Base-by-base conservation (phyloP, 768 basidiomycete genomes). In the Hygrophorus pudorinus region DNA sequence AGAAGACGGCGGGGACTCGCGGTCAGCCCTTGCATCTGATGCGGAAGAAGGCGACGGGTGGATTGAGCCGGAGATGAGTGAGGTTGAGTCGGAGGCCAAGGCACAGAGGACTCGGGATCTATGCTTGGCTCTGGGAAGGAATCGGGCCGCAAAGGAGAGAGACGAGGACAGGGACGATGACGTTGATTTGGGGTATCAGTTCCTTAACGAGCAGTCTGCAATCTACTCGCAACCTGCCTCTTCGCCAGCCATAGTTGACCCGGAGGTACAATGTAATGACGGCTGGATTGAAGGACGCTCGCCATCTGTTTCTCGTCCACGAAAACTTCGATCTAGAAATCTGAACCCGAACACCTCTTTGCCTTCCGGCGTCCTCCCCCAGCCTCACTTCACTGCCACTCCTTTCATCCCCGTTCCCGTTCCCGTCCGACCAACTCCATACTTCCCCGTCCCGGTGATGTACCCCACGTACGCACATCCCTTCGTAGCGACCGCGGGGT, bases 11-110 rank as follows among this genome's bases (percentile, higher is more conserved):
- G 59, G 60, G 28, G 61, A 64, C 20, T 39, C 56, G 53, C 46
- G 56, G 48, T 27, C 61, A 16, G 38, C 60, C 18, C 48, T 62
- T 4, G 64, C 65, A 3, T 55, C 61, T 5, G 50, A 58, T n/a
- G 65, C 66, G 10, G 66, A 68, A 5, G 70, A 71, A 20, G 57
- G 57, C 2, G 71, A 71, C 31, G 71, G 71, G 1, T 74, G 71
- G 71, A 67, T 72, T 41, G 62, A 65, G 37, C 48, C 64, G 12
- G 50, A 24, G 24, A 24, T 24, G 24, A 7, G 56, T 6, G 58
- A 65, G 28, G 48, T 50, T 4, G 48, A 51, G 14, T 47, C 58
- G 38, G 55, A 54, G 20, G 53, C 61, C 20, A 69, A 69, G 50
- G 59, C 64, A 18, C 62, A 62, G 50, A 58, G 68, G 47, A 65